A percentile compares a stretch with the other conserved stretches of the same genome.
Evolutionary conservation across 306 rosid genomes (phyloP).

Genomic region (Pterocarpus macrocarpus): DNA sequence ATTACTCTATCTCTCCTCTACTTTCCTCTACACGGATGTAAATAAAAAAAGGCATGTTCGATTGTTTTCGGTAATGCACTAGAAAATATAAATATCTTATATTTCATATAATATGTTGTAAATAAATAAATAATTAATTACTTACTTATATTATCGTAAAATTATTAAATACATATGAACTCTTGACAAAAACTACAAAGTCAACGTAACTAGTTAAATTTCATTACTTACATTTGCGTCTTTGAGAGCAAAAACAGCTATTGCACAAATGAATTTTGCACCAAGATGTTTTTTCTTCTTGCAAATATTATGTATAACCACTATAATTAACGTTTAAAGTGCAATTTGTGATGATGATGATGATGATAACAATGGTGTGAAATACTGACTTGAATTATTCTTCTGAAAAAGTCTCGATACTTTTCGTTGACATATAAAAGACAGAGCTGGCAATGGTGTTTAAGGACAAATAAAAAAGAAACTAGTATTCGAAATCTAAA

Average conservation of each 20-base stretch:
- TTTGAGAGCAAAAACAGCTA: not conserved
- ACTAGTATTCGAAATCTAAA: not conserved
- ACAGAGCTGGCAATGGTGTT: constrained; percentile 32
- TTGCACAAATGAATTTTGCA: not conserved
- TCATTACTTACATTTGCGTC: not conserved
- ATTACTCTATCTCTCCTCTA: not conserved
- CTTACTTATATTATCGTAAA: too few relatives aligned
- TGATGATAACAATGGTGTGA: not conserved
- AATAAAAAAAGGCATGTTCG: not conserved
- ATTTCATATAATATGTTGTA: too few relatives aligned
- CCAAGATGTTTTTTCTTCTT: not conserved
- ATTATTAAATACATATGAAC: too few relatives aligned
- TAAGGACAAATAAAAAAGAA: not conserved
- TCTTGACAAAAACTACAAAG: too few relatives aligned
- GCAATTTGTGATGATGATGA: not conserved
- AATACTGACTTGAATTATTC: not conserved
- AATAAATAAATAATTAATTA: too few relatives aligned
- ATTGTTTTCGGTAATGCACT: too few relatives aligned
- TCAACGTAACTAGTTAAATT: too few relatives aligned
- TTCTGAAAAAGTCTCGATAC: not conserved
- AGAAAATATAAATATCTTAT: too few relatives aligned
- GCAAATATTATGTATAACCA: not conserved
- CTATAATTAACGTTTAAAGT: not conserved
- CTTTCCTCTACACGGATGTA: not conserved
- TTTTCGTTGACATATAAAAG: constrained; percentile 39